Evolutionary conservation across 2,329 filamentous ascomycete genomes (phyloP).

Genomic region (Biscogniauxia sp.): DNA sequence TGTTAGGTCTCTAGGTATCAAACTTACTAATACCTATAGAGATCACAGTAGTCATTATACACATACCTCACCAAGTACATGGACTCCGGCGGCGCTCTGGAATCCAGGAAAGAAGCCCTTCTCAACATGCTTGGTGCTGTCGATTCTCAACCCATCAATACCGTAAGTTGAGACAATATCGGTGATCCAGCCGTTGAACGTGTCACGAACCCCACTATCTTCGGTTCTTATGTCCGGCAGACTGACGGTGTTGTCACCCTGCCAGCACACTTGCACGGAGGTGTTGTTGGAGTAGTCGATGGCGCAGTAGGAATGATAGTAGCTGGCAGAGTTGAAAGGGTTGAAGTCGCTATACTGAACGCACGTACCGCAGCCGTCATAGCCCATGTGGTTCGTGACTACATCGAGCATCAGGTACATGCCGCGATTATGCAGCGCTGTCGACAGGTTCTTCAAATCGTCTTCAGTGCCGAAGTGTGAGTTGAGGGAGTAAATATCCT

Average conservation of each 20-base stretch:
- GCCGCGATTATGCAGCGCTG: slow-evolving; percentile 49
- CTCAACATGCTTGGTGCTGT: slow-evolving; percentile 48
- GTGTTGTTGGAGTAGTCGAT: slow-evolving; percentile 48
- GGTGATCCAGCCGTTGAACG: slow-evolving; percentile 48
- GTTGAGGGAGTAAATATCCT: slow-evolving; percentile 53
- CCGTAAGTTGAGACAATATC: slow-evolving; percentile 48
- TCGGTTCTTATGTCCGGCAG: slow-evolving; percentile 47
- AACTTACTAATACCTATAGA: neutral
- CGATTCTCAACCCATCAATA: slow-evolving; percentile 50
- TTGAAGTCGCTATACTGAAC: slow-evolving; percentile 54
- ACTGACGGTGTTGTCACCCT: slow-evolving; percentile 45
- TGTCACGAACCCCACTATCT: slow-evolving; percentile 38
- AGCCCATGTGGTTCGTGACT: slow-evolving; percentile 58
- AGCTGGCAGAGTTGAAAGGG: slow-evolving; percentile 52
- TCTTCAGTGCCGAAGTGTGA: slow-evolving; percentile 60
- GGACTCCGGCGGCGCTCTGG: slow-evolving; percentile 43
- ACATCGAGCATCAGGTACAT: slow-evolving; percentile 64
- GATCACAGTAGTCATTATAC: neutral
- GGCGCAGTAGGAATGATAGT: slow-evolving; percentile 56
- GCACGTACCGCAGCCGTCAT: slow-evolving; percentile 41
- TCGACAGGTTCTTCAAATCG: slow-evolving; percentile 47
- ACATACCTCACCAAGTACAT: slow-evolving; percentile 47
- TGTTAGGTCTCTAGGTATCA: neutral
- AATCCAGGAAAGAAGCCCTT: slow-evolving; percentile 48
- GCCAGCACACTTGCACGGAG: slow-evolving; percentile 45